Conservation (phyloP, 108 stramenopile species). For the Nitzschia putrida region DNA sequence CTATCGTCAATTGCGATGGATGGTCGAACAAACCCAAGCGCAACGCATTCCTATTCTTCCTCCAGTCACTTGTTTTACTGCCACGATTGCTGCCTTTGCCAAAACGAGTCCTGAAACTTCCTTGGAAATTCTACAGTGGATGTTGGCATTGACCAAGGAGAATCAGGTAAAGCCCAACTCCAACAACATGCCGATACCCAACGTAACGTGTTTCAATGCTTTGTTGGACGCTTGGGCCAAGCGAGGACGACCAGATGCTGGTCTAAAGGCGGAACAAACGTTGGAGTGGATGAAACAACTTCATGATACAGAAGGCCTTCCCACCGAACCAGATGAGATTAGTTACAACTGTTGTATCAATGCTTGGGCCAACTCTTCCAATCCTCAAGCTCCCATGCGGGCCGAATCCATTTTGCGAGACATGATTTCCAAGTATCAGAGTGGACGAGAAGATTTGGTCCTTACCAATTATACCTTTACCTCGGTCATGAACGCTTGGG, state of each 20-base stretch:
- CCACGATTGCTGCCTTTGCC: slow-evolving; percentile 30
- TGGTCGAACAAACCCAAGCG: slow-evolving; percentile 6
- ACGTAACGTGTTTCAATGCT: slow-evolving; percentile 38
- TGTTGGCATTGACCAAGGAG: slow-evolving; percentile 15
- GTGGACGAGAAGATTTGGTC: slow-evolving; percentile 3
- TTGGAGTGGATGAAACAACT: slow-evolving; percentile 39
- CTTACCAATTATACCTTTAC: slow-evolving; percentile 21
- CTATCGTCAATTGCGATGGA: slow-evolving; percentile 11
- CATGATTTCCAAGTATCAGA: slow-evolving; percentile 25
- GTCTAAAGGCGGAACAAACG: slow-evolving; percentile 33
- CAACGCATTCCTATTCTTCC: slow-evolving; percentile 7
- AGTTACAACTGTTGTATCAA: slow-evolving; percentile 42
- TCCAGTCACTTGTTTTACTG: slow-evolving; percentile 21
- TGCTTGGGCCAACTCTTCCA: slow-evolving; percentile 38
- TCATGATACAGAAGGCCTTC: slow-evolving; percentile 26
- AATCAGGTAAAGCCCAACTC: not conserved
- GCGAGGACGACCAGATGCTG: slow-evolving; percentile 31
- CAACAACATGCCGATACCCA: slow-evolving; percentile 24
- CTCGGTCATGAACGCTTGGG: slow-evolving; percentile 48
- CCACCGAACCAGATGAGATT: slow-evolving; percentile 55
- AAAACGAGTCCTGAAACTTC: slow-evolving; percentile 26
- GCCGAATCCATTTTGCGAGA: slow-evolving; percentile 42
- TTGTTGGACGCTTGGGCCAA: slow-evolving; percentile 39
- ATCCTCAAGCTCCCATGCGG: slow-evolving; percentile 23
- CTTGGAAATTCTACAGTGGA: slow-evolving; percentile 35